phyloP scores from a whole-genome alignment of 495 filamentous ascomycete genomes.

The Chaetomidium leptoderma region DNA sequence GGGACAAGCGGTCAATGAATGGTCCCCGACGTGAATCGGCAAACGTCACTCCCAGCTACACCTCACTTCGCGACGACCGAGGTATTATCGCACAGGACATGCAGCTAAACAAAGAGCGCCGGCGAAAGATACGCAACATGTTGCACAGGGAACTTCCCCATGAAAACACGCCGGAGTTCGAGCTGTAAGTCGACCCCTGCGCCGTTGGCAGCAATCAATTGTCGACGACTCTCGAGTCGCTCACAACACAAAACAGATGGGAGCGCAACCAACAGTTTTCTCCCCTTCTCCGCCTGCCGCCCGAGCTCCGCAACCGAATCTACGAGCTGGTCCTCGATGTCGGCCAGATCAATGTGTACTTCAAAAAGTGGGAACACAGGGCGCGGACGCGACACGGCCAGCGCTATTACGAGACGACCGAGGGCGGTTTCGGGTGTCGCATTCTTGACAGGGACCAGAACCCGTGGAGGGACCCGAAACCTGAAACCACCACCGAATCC shows the following conservation, averaged over 20 bases:
- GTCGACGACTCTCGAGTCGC: neutral
- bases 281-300: constrained; percentile 36
- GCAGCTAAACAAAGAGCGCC: constrained; percentile 26
- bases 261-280: constrained; percentile 26
- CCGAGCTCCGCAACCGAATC: constrained; percentile 41
- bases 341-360: constrained; percentile 33
- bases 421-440: constrained; percentile 27
- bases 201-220: too few relatives aligned
- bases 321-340: constrained; percentile 33
- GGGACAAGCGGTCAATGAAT: too few relatives aligned
- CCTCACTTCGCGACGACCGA: neutral
- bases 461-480: constrained; percentile 17
- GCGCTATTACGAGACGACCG: constrained; percentile 12
- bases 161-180: constrained; percentile 17
- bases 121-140: constrained; percentile 24
- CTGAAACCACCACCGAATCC: neutral
- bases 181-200: constrained; percentile 21
- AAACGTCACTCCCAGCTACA: too few relatives aligned
- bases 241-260: constrained; percentile 16
- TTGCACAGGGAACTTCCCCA: constrained; percentile 18
- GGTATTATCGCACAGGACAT: constrained; percentile 1
- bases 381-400: constrained; percentile 8
- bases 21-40: too few relatives aligned
- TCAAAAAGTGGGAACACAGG: constrained; percentile 22
- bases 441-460: constrained; percentile 19